A percentile compares a stretch with the other conserved stretches of the same genome.
These are phyloP conservation scores for Uronychia binucleata DNA, from an alignment of 73 alveolate genomes.

Conservation along the genomic window DNA sequence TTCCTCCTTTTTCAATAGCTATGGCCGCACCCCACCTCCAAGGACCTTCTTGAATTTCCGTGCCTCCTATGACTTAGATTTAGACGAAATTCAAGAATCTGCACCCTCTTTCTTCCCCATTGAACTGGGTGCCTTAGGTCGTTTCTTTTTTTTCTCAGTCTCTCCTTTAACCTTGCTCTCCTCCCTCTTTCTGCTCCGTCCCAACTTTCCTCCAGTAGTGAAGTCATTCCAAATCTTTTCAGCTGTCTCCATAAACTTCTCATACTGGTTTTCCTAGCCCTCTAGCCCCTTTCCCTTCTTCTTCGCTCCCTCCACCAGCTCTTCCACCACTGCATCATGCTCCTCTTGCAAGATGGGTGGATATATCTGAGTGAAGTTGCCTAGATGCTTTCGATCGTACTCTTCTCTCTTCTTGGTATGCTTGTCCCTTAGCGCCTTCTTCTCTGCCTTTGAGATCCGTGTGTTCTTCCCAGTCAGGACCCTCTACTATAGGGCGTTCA, in stretches of 20 bases:
- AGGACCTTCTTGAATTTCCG: no score
- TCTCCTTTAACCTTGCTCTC: not conserved
- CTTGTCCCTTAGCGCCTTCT: not conserved
- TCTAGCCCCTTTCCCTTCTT: not conserved
- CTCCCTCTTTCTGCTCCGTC: not conserved
- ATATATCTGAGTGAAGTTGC: not conserved
- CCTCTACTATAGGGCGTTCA: not conserved
- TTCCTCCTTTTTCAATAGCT: no score
- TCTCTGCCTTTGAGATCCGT: not conserved
- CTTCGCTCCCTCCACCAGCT: not conserved
- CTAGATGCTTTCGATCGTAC: not conserved
- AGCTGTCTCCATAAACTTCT: not conserved
- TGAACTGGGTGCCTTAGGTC: not conserved
- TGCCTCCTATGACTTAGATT: no score
- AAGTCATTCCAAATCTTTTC: not conserved
- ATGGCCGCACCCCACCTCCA: no score
- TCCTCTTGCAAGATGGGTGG: not conserved
- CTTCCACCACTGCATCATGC: not conserved
- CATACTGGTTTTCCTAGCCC: not conserved
- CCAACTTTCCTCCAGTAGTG: not conserved
- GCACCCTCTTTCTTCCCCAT: no score
- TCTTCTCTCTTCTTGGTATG: not conserved
- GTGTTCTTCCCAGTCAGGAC: not conserved
- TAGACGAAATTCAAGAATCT: no score
- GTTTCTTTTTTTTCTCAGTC: not conserved